Base-by-base conservation (phyloP, 768 basidiomycete species). In the Termitomyces sp. region DNA sequence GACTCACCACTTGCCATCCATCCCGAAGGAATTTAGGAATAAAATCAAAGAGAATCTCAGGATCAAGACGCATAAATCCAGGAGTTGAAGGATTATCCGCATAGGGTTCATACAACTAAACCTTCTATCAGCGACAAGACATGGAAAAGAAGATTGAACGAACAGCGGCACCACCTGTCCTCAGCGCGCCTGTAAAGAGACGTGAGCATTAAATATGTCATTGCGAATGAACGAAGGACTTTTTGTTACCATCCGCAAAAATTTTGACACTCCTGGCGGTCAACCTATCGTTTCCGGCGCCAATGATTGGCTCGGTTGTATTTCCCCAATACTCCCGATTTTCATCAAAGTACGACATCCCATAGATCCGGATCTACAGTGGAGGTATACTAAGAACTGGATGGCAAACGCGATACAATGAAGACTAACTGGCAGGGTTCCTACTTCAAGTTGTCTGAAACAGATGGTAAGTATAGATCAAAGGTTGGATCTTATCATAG, bases 101-200 rank as follows among this genome's bases (percentile, higher is more conserved):
- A 65, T 96, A 96, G 1, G 90, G 89, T 62, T 92, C 89, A 55
- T 89, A 80, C 37, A 97, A 75, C 88, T 90, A 61, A 12, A 50
- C 7, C 34, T 32, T 62, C 38, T 56, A 56, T 44, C 25, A 51
- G 25, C 23, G n/a, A 51, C 17, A 38, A 25, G 12, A 35, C n/a
- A 32, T 17, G 57, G 27, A 44, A 44, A 53, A 6, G 49, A 17
- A 37, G 38, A 27, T 10, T 1, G 29, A 32, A 55, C 25, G 65
- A 77, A 89, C 88, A 42, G 95, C 94, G 44, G 95, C 92, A 44
- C 94, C 95, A 56, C 92, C 88, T n/a, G 88, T 88, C 32, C 95
- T 83, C 37, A 97, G 74, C 31, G 94, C 95, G 56, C 93, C 89
- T 90, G 55, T 57, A 32, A 9, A 8, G 17, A 42, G 25, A 37